Conservation (phyloP, 2,329 filamentous ascomycete species). For the Alternaria gansuensis region DNA sequence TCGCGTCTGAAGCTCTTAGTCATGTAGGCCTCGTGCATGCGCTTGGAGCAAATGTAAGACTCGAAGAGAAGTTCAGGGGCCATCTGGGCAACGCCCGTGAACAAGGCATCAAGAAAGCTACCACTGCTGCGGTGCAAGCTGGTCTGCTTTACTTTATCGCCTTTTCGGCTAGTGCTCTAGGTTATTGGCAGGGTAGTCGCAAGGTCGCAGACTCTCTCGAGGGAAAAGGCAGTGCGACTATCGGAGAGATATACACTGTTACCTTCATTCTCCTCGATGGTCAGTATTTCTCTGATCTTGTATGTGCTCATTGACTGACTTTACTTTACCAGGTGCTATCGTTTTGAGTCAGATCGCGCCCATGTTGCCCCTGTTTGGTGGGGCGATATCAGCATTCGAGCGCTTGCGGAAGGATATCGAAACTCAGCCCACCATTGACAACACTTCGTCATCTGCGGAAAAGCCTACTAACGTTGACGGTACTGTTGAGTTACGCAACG, state of each 20-base stretch:
- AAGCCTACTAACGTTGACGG: conserved; percentile 57
- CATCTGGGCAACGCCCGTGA: conserved; percentile 61
- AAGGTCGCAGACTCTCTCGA: conserved; percentile 60
- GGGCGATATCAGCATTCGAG: conserved; percentile 63
- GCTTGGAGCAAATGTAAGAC: conserved; percentile 66
- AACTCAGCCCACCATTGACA: conserved; percentile 53
- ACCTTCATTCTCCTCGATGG: conserved; percentile 65
- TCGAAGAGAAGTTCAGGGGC: conserved; percentile 67
- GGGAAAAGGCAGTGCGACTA: conserved; percentile 43
- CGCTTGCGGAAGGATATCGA: conserved; percentile 68
- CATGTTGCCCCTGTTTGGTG: conserved; percentile 61
- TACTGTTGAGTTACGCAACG: conserved; percentile 50
- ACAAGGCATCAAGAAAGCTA: conserved; percentile 67
- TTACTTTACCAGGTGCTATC: conserved; percentile 51
- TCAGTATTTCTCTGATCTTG: conserved; percentile 22
- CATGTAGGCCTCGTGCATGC: conserved; percentile 70
- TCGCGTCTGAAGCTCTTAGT: conserved; percentile 69
- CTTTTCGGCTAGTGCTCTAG: conserved; percentile 71
- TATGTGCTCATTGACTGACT: conserved; percentile 9
- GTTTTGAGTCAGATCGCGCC: conserved; percentile 59
- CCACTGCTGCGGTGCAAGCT: conserved; percentile 65
- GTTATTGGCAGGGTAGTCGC: conserved; percentile 72
- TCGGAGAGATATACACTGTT: conserved; percentile 64
- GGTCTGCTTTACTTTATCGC: conserved; percentile 73
- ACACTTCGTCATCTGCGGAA: conserved; percentile 43